Evolutionary conservation across 495 filamentous ascomycete genomes (phyloP).

Genomic region (Daldinia loculata): DNA sequence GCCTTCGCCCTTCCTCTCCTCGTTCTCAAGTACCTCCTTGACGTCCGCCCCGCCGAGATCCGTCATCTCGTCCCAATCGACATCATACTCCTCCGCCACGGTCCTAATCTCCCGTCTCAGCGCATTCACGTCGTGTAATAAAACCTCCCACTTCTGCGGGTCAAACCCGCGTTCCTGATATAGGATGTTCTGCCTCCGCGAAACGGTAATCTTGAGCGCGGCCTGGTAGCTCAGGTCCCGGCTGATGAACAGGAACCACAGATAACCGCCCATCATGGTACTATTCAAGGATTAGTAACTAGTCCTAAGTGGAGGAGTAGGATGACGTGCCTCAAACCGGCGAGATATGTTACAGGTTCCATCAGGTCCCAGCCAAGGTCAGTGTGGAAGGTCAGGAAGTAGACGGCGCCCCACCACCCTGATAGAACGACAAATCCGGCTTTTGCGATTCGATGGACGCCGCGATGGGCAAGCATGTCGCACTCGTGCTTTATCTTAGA

Average conservation of each 20-base stretch:
- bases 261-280: constrained; percentile 86
- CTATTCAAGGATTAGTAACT: no score
- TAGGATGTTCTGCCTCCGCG: constrained; percentile 75
- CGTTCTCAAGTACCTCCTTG: constrained; percentile 72
- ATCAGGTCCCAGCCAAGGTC: constrained; percentile 88
- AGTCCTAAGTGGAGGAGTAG: no score
- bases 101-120: constrained; percentile 81
- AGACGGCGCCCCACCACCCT: constrained; percentile 83
- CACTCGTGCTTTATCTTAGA: constrained; percentile 82
- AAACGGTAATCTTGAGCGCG: constrained; percentile 86
- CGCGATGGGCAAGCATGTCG: constrained; percentile 76
- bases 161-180: constrained; percentile 82
- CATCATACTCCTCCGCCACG: constrained; percentile 88
- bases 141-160: constrained; percentile 73
- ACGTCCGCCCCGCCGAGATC: constrained; percentile 82
- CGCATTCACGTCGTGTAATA: constrained; percentile 84
- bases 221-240: constrained; percentile 86
- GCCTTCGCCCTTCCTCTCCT: constrained; percentile 54
- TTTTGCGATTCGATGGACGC: constrained; percentile 81
- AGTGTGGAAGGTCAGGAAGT: constrained; percentile 80
- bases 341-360: constrained; percentile 90
- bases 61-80: constrained; percentile 87
- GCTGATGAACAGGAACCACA: constrained; percentile 95
- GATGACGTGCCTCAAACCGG: constrained; percentile 64
- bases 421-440: constrained; percentile 76